Percentiles rank a stretch among this genome's conserved stretches.
Evolutionary conservation across 257 asterid species (phyloP).

Genomic region (Eucommia ulmoides): DNA sequence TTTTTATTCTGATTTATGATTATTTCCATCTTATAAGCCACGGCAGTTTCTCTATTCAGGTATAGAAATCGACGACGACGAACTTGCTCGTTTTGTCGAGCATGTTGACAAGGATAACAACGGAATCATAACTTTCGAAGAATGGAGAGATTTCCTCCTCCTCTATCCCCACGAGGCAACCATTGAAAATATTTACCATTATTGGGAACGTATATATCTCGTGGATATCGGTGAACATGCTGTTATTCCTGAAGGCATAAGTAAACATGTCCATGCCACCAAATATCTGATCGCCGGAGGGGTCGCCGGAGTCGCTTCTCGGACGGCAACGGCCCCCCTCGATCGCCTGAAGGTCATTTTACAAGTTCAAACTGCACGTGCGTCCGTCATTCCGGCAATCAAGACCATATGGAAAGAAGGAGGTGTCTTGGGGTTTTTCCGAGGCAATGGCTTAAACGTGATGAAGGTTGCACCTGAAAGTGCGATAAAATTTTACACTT

Average conservation of each 20-base stretch:
- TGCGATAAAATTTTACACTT: slow-evolving; percentile 85
- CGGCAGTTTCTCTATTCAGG: slow-evolving; percentile 74
- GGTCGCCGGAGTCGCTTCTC: slow-evolving; percentile 97
- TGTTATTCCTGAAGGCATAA: slow-evolving; percentile 88
- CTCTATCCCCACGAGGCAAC: slow-evolving; percentile 96
- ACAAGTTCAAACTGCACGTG: slow-evolving; percentile 81
- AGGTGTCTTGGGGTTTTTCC: slow-evolving; percentile 53
- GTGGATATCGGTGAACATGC: slow-evolving; percentile 97
- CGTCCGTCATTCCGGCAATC: slow-evolving; percentile 55
- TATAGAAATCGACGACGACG: slow-evolving; percentile 78
- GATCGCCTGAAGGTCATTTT: slow-evolving; percentile 82
- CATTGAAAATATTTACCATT: slow-evolving; percentile 75
- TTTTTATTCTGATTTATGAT: not conserved
- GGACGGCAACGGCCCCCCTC: slow-evolving; percentile 91
- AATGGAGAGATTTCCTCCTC: slow-evolving; percentile 93
- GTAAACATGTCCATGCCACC: slow-evolving; percentile 71
- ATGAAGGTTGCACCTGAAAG: slow-evolving; percentile 98
- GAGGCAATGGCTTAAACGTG: slow-evolving; percentile 91
- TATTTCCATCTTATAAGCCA: slow-evolving; percentile 47
- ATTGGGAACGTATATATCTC: slow-evolving; percentile 88
- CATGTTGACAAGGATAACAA: slow-evolving; percentile 91
- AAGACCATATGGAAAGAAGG: slow-evolving; percentile 66
- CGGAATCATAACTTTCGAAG: slow-evolving; percentile 92
- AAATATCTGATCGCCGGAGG: slow-evolving; percentile 92
- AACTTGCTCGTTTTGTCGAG: slow-evolving; percentile 94